Evolutionary conservation across 2,329 filamentous ascomycete species (phyloP).

Genomic region (Eurotiales sp.): DNA sequence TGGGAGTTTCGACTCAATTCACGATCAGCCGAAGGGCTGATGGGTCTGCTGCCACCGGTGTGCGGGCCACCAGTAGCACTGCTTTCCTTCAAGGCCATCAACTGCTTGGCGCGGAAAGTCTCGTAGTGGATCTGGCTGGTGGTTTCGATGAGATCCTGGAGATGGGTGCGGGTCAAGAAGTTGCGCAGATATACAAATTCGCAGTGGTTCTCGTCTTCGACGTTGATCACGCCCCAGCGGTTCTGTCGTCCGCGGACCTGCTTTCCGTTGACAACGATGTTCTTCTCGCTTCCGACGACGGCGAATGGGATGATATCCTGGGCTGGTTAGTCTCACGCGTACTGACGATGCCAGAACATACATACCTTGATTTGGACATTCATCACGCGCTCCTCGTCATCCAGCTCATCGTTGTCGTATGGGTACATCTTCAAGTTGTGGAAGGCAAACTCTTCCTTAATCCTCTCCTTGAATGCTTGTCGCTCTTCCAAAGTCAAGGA

Average conservation of each 20-base stretch:
- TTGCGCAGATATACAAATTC: constrained; percentile 98
- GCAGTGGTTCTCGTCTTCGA: constrained; percentile 99
- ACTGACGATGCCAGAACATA: constrained; percentile 15
- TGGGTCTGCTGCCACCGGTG: constrained; percentile 73
- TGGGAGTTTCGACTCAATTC: constrained; percentile 97
- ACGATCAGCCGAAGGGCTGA: constrained; percentile 89
- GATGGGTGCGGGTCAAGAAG: constrained; percentile 96
- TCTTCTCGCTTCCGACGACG: constrained; percentile 96
- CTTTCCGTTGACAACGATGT: constrained; percentile 94
- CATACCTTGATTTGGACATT: constrained; percentile 95
- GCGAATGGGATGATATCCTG: constrained; percentile 94
- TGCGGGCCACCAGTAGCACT: constrained; percentile 70
- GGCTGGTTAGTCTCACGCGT: too few species aligned
- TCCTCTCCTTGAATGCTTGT: constrained; percentile 93
- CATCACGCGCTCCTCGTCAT: constrained; percentile 89
- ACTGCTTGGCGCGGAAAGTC: constrained; percentile 98
- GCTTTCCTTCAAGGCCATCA: constrained; percentile 96
- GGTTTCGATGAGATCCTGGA: constrained; percentile 98
- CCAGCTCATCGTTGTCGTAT: constrained; percentile 98
- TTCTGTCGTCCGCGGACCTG: constrained; percentile 97
- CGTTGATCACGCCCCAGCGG: constrained; percentile 98
- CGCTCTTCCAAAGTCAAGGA: constrained; percentile 94
- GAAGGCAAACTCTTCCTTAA: constrained; percentile 99
- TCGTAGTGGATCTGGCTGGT: constrained; percentile 99
- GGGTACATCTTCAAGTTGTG: constrained; percentile 99